Percentiles rank a stretch among this genome's conserved stretches.
Conservation (phyloP, 1,284 basidiomycete species). For the Pterula multifida region DNA sequence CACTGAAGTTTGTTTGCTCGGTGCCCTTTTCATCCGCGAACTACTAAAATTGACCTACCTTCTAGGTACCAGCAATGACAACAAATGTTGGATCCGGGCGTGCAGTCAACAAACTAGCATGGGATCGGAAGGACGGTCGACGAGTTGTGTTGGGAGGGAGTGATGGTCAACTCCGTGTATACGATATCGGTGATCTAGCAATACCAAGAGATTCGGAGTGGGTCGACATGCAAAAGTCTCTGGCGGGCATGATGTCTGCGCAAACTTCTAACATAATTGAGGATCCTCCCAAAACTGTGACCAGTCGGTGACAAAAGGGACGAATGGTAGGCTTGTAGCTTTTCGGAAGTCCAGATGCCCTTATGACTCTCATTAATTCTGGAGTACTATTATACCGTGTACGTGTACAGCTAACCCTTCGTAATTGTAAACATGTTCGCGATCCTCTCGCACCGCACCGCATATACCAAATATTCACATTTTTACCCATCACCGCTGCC, state of each 20-base stretch:
- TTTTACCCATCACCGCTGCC: too few species aligned
- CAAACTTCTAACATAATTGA: neutral
- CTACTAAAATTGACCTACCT: constrained; percentile 7
- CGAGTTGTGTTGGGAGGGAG: constrained; percentile 37
- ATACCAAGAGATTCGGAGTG: constrained; percentile 32
- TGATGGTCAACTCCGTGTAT: constrained; percentile 45
- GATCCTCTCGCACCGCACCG: too few species aligned
- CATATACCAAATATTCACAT: too few species aligned
- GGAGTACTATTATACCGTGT: too few species aligned
- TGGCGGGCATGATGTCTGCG: constrained; percentile 10
- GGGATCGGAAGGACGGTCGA: constrained; percentile 32
- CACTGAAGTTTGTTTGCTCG: constrained; percentile 62
- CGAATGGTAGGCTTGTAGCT: too few species aligned
- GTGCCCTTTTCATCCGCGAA: constrained; percentile 6
- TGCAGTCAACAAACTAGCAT: constrained; percentile 51
- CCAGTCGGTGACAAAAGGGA: too few species aligned
- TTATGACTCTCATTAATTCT: too few species aligned
- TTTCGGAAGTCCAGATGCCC: too few species aligned
- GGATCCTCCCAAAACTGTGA: neutral
- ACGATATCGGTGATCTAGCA: constrained; percentile 33
- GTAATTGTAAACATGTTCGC: too few species aligned
- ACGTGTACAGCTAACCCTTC: too few species aligned
- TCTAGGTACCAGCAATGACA: constrained; percentile 70
- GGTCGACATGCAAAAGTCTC: constrained; percentile 30
- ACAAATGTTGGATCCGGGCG: constrained; percentile 60